Conservation (phyloP, 352 stramenopile genomes). For the Phytophthora nicotianae region DNA sequence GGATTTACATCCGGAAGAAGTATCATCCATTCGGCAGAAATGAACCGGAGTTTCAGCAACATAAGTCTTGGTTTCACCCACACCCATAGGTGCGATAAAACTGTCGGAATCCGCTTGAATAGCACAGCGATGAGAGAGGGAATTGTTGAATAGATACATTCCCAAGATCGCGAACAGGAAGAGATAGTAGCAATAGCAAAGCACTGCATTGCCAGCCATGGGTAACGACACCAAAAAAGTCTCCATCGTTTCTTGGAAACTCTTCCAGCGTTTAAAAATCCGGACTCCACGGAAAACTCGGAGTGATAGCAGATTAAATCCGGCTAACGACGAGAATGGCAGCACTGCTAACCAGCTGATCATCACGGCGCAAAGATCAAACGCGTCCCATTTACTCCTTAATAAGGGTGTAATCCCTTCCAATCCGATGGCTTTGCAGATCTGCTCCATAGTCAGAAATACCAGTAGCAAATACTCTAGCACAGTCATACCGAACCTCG, state of each 20-base stretch:
- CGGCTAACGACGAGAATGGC: constrained; percentile 44
- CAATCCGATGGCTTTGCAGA: constrained; percentile 63
- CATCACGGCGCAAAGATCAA: constrained; percentile 65
- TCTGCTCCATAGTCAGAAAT: constrained; percentile 72
- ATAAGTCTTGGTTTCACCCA: constrained; percentile 41
- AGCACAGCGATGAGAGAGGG: constrained; percentile 75
- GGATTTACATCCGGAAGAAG: constrained; percentile 31
- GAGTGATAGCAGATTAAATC: constrained; percentile 76
- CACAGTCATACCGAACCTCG: constrained; percentile 56
- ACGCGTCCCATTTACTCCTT: constrained; percentile 70
- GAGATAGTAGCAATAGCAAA: constrained; percentile 88
- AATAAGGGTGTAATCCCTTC: constrained; percentile 68
- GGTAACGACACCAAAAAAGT: constrained; percentile 74
- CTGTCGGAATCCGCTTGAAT: constrained; percentile 36
- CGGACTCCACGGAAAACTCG: constrained; percentile 74
- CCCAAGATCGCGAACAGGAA: constrained; percentile 86
- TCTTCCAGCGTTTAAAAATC: constrained; percentile 76
- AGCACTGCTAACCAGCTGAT: constrained; percentile 70
- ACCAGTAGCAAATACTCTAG: constrained; percentile 67
- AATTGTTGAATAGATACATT: constrained; percentile 90
- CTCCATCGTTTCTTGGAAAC: constrained; percentile 80
- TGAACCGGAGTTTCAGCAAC: constrained; percentile 52
- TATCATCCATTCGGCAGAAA: constrained; percentile 52
- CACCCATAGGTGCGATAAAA: constrained; percentile 22
- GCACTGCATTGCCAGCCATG: constrained; percentile 72